A percentile compares a stretch with the other conserved stretches of the same genome.
These are phyloP conservation scores for Ustilaginoidea virens DNA, from an alignment of 2,329 filamentous ascomycete species.

Conservation along the genomic window DNA sequence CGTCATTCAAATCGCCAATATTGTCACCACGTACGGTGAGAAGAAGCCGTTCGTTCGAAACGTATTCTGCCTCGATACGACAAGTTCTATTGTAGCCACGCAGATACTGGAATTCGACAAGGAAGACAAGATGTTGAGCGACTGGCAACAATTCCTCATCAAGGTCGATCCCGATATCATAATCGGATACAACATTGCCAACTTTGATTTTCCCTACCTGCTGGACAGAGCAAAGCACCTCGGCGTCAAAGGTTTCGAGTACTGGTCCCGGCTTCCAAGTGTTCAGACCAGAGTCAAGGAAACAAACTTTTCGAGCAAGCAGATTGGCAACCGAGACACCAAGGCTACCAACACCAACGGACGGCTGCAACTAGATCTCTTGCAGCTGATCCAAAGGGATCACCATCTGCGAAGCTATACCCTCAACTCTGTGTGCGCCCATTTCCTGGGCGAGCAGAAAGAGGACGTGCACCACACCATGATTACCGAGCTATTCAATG, in stretches of 20 bases:
- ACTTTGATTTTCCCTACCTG: conserved; percentile 97
- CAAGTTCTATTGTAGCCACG: conserved; percentile 86
- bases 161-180: conserved; percentile 93
- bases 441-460: conserved; percentile 94
- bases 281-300: conserved; percentile 58
- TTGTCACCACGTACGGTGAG: conserved; percentile 89
- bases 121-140: conserved; percentile 81
- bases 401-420: conserved; percentile 94
- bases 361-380: conserved; percentile 75
- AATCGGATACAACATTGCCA: conserved; percentile 96
- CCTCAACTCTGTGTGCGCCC: conserved; percentile 85
- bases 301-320: conserved; percentile 88
- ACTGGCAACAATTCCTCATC: conserved; percentile 81
- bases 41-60: conserved; percentile 92
- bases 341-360: conserved; percentile 93
- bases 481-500: conserved; percentile 97
- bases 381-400: conserved; percentile 91
- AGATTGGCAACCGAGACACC: conserved; percentile 92
- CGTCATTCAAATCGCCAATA: conserved; percentile 95
- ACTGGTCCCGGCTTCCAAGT: conserved; percentile 67
- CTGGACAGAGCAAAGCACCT: conserved; percentile 76
- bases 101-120: conserved; percentile 71
- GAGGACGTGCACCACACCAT: conserved; percentile 98
- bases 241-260: conserved; percentile 66
- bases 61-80: conserved; percentile 87